Conservation (phyloP, 345 rosid genomes). For the Euphorbia lathyris region DNA sequence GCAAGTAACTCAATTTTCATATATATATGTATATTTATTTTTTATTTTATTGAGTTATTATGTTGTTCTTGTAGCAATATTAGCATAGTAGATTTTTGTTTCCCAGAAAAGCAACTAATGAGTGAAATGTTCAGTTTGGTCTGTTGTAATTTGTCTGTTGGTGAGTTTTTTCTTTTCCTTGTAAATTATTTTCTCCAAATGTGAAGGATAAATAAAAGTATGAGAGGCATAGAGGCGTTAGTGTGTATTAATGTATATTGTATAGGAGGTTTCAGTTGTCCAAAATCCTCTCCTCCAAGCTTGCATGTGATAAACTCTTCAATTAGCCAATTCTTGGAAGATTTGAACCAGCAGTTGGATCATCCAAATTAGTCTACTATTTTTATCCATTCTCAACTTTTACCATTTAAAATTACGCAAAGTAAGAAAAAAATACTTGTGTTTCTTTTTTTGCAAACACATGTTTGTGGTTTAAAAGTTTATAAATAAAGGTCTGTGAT, state of each 20-base stretch:
- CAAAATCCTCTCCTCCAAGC: too few relatives aligned
- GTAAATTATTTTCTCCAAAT: neutral
- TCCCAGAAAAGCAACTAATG: neutral
- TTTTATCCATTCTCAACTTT: too few relatives aligned
- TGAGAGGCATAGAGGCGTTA: neutral
- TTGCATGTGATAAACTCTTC: too few relatives aligned
- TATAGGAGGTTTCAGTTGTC: too few relatives aligned
- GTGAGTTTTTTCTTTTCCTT: neutral
- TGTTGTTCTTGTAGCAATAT: neutral
- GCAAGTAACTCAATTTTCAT: conserved; percentile 16
- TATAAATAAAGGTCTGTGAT: too few relatives aligned
- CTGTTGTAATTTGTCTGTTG: neutral
- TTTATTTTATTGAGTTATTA: neutral
- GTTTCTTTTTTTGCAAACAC: too few relatives aligned
- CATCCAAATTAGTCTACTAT: too few relatives aligned
- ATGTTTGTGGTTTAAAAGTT: too few relatives aligned
- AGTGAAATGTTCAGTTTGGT: neutral
- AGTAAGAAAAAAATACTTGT: too few relatives aligned
- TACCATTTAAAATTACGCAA: too few relatives aligned
- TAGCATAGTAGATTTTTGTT: neutral
- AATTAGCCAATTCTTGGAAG: too few relatives aligned
- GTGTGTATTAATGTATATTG: neutral
- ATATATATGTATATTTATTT: neutral
- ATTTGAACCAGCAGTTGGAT: too few relatives aligned
- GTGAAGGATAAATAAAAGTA: neutral